Percentiles rank a stretch among this genome's conserved stretches.
These are phyloP conservation scores for Apiospora aurea DNA, from an alignment of 2,329 filamentous ascomycete genomes.

Conservation along the genomic window DNA sequence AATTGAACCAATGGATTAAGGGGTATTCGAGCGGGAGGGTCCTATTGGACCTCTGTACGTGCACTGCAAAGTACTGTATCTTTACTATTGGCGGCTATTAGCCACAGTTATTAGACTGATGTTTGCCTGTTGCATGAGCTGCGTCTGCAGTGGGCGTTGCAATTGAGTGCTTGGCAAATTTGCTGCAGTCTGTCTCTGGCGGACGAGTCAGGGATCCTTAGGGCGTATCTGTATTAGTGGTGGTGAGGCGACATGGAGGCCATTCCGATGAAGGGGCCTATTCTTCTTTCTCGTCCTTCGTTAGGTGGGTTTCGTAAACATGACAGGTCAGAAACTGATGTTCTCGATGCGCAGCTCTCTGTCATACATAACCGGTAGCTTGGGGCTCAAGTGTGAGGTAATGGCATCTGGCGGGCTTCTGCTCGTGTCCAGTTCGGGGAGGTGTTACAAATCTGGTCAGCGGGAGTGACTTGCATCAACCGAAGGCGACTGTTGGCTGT, in stretches of 20 bases:
- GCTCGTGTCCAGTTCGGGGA: constrained; percentile 23
- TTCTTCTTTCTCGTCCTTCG: not conserved
- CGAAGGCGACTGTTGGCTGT: not conserved
- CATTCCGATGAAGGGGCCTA: not conserved
- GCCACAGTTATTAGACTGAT: not conserved
- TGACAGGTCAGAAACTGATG: not conserved
- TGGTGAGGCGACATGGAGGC: not conserved
- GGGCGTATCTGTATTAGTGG: constrained; percentile 2
- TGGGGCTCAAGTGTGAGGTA: not conserved
- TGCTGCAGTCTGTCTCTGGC: not conserved
- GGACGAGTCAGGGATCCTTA: not conserved
- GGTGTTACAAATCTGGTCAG: constrained; percentile 23
- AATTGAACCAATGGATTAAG: constrained; percentile 1
- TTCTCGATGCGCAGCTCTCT: not conserved
- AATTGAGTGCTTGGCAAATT: not conserved
- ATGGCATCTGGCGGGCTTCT: not conserved
- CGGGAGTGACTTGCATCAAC: constrained; percentile 22
- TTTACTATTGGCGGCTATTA: constrained; percentile 15
- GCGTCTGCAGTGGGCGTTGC: not conserved
- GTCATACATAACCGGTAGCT: not conserved
- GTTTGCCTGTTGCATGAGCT: not conserved
- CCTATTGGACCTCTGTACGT: constrained; percentile 15
- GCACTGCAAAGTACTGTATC: not conserved
- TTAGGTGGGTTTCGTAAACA: not conserved
- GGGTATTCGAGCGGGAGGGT: constrained; percentile 3